phyloP scores from a whole-genome alignment of 2,329 filamentous ascomycete species.

The Scleromitrula shiraiana region DNA sequence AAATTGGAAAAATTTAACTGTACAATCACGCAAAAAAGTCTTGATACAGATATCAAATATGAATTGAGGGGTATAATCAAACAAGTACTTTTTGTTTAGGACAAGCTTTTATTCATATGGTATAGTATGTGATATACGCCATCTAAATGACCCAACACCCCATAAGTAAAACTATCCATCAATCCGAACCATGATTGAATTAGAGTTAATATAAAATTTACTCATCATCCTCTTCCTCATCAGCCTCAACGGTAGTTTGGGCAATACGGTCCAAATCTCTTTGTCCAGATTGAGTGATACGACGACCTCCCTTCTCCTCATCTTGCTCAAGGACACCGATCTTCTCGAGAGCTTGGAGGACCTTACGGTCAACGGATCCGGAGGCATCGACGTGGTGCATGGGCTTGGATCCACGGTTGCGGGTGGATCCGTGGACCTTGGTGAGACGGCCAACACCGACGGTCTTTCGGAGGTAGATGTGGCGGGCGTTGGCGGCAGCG shows the following conservation, averaged over 20 bases:
- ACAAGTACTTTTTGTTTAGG: slow-evolving; percentile 5
- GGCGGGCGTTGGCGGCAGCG: slow-evolving; percentile 89
- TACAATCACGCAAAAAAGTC: too few relatives aligned
- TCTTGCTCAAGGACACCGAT: slow-evolving; percentile 96
- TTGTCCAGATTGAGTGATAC: slow-evolving; percentile 97
- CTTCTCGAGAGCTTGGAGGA: slow-evolving; percentile 97
- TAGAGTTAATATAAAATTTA: slow-evolving; percentile 35
- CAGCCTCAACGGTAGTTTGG: slow-evolving; percentile 68
- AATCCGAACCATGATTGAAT: slow-evolving; percentile 13
- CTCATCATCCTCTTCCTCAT: slow-evolving; percentile 63
- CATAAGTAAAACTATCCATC: slow-evolving; percentile 15
- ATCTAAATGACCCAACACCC: slow-evolving; percentile 20
- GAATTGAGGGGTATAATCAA: slow-evolving; percentile 11
- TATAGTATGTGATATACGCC: not conserved
- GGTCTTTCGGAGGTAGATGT: slow-evolving; percentile 99
- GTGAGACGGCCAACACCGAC: slow-evolving; percentile 96
- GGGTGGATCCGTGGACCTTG: slow-evolving; percentile 91
- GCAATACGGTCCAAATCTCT: slow-evolving; percentile 97
- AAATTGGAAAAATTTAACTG: too few relatives aligned
- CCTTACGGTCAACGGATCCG: slow-evolving; percentile 93
- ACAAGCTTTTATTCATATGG: slow-evolving; percentile 10
- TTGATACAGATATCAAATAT: too few relatives aligned
- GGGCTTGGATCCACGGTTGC: slow-evolving; percentile 91
- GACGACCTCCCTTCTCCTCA: slow-evolving; percentile 96
- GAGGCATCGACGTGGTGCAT: slow-evolving; percentile 93